These are phyloP conservation scores for Penicillium malachiteum DNA, from an alignment of 495 filamentous ascomycete genomes.

Conservation along the genomic window DNA sequence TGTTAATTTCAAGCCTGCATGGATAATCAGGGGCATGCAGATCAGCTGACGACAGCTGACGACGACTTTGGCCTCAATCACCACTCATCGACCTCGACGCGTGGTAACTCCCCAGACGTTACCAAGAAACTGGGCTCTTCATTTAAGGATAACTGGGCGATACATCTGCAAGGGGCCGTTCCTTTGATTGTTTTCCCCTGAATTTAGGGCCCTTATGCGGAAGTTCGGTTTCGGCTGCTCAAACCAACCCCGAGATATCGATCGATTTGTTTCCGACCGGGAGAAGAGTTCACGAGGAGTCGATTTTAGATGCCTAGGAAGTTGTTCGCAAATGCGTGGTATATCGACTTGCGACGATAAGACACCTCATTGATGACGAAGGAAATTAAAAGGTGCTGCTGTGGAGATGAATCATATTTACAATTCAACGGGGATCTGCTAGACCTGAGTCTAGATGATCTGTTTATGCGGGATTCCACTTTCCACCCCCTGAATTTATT, in stretches of 20 bases:
- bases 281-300: too few species aligned
- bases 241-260: neutral
- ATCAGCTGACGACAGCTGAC: slow-evolving; percentile 18
- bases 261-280: neutral
- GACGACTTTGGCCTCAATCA: slow-evolving; percentile 4
- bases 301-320: too few species aligned
- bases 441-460: too few species aligned
- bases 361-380: neutral
- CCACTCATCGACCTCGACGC: slow-evolving; percentile 5
- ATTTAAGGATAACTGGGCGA: neutral
- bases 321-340: neutral
- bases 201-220: neutral
- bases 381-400: neutral
- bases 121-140: slow-evolving; percentile 4
- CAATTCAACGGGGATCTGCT: too few species aligned
- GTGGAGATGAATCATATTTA: too few species aligned
- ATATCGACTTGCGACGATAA: neutral
- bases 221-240: too few species aligned
- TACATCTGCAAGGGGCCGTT: slow-evolving; percentile 12
- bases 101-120: neutral
- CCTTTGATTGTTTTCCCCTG: slow-evolving; percentile 1
- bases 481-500: too few species aligned
- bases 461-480: too few species aligned
- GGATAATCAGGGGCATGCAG: slow-evolving; percentile 14
- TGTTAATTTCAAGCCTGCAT: slow-evolving; percentile 1